Percentiles rank a stretch among this genome's conserved stretches.
phyloP scores from a whole-genome alignment of 2,329 filamentous ascomycete genomes.

The Fusarium pseudoanthophilum region DNA sequence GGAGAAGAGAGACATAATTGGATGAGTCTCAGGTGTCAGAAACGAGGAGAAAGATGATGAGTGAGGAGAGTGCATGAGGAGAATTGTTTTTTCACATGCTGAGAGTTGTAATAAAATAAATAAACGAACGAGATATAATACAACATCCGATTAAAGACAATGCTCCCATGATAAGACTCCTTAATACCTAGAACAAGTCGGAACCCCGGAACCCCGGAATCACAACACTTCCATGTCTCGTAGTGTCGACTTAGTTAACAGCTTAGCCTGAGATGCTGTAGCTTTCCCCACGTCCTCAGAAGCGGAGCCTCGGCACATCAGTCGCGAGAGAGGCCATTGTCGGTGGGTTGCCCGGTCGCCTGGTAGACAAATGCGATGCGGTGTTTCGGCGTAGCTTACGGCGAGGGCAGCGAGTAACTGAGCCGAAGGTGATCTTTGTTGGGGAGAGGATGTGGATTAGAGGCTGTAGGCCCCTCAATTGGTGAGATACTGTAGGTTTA shows the following conservation, averaged over 20 bases:
- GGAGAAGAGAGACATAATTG: constrained; percentile 28
- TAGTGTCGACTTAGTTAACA: neutral
- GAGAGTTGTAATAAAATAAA: neutral
- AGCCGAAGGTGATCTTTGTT: neutral
- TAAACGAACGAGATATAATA: neutral
- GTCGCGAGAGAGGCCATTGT: constrained; percentile 19
- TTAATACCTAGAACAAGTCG: neutral
- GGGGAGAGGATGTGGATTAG: neutral
- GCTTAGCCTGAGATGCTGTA: neutral
- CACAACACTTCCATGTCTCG: neutral
- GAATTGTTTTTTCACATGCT: constrained; percentile 31
- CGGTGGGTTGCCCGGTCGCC: constrained; percentile 42
- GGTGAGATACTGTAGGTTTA: neutral
- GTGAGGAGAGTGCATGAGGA: constrained; percentile 11
- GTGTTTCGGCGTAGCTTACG: constrained; percentile 43
- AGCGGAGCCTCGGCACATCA: constrained; percentile 44
- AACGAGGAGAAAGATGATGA: constrained; percentile 1
- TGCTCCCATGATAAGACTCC: neutral
- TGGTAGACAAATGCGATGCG: constrained; percentile 22
- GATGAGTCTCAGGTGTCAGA: neutral
- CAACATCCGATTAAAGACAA: neutral
- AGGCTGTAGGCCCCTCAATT: neutral
- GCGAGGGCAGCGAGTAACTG: constrained; percentile 27
- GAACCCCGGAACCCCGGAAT: constrained; percentile 26
- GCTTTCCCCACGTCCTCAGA: constrained; percentile 29